A percentile compares a stretch with the other conserved stretches of the same genome.
Conservation (phyloP, 257 asterid species). For the Solanum habrochaites region DNA sequence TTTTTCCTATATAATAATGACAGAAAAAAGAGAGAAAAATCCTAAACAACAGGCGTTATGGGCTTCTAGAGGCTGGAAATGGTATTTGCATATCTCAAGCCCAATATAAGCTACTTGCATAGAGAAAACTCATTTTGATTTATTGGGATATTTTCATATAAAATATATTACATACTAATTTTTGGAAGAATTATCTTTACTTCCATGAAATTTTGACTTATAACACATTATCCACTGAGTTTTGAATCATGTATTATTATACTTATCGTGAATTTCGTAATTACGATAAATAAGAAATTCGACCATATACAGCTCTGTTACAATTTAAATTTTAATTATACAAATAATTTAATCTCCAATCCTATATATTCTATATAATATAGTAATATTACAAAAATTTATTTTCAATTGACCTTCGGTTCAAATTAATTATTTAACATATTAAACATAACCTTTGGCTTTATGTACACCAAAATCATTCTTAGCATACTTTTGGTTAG, state of each 20-base stretch:
- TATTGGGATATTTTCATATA: background rate
- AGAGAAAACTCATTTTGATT: background rate
- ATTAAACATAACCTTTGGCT: background rate
- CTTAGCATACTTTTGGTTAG: background rate
- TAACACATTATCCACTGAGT: background rate
- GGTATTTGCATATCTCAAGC: background rate
- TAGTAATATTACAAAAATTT: too few species aligned
- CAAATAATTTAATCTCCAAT: too few species aligned
- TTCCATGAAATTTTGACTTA: background rate
- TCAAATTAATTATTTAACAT: background rate
- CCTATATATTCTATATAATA: too few species aligned
- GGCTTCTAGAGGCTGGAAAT: background rate
- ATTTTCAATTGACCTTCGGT: fast-evolving
- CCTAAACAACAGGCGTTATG: background rate
- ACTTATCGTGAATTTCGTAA: too few species aligned
- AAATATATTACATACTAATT: background rate
- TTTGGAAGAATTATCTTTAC: background rate
- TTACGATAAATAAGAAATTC: background rate
- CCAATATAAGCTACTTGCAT: background rate
- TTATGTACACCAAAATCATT: background rate
- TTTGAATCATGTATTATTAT: too few species aligned
- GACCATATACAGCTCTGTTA: too few species aligned
- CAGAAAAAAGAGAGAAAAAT: background rate
- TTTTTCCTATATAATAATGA: too few species aligned
- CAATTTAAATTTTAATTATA: too few species aligned